Evolutionary conservation across 2,329 filamentous ascomycete genomes (phyloP).

Genomic region (Colletotrichum cordylinicola): DNA sequence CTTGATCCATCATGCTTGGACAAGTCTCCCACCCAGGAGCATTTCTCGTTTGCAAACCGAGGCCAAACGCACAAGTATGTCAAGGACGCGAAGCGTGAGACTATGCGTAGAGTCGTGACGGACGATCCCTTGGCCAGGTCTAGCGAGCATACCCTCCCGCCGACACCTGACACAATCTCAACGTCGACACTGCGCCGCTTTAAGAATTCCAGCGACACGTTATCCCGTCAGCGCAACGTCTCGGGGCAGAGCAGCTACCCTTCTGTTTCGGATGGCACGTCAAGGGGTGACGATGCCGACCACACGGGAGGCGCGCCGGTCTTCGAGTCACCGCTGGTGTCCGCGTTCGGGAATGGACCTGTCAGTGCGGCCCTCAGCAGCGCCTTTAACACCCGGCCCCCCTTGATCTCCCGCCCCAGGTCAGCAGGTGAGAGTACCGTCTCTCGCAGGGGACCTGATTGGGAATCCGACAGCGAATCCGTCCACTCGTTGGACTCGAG

Average conservation of each 20-base stretch:
- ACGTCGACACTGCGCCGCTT: slow-evolving; percentile 58
- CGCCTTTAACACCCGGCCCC: slow-evolving; percentile 32
- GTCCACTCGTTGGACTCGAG: slow-evolving; percentile 51
- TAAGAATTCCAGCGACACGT: slow-evolving; percentile 56
- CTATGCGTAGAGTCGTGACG: slow-evolving; percentile 54
- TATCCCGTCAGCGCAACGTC: slow-evolving; percentile 36
- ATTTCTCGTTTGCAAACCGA: slow-evolving; percentile 22
- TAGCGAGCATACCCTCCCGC: slow-evolving; percentile 53
- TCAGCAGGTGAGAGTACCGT: slow-evolving; percentile 53
- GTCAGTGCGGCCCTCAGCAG: slow-evolving; percentile 11
- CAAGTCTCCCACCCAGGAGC: slow-evolving; percentile 33
- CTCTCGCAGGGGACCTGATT: slow-evolving; percentile 46
- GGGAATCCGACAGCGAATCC: slow-evolving; percentile 51
- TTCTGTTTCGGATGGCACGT: slow-evolving; percentile 31
- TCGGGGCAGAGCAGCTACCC: slow-evolving; percentile 37
- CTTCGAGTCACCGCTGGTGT: slow-evolving; percentile 34
- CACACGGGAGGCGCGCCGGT: slow-evolving; percentile 21
- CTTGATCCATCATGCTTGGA: slow-evolving; percentile 36
- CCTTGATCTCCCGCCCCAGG: slow-evolving; percentile 45
- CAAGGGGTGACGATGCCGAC: slow-evolving; percentile 19
- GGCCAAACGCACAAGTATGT: slow-evolving; percentile 30
- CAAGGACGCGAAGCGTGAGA: slow-evolving; percentile 54
- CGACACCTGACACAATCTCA: slow-evolving; percentile 66
- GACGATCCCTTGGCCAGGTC: slow-evolving; percentile 48
- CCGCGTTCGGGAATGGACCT: slow-evolving; percentile 34